Base-by-base conservation (phyloP, 140 eudicot genomes). In the Anethum foeniculum region DNA sequence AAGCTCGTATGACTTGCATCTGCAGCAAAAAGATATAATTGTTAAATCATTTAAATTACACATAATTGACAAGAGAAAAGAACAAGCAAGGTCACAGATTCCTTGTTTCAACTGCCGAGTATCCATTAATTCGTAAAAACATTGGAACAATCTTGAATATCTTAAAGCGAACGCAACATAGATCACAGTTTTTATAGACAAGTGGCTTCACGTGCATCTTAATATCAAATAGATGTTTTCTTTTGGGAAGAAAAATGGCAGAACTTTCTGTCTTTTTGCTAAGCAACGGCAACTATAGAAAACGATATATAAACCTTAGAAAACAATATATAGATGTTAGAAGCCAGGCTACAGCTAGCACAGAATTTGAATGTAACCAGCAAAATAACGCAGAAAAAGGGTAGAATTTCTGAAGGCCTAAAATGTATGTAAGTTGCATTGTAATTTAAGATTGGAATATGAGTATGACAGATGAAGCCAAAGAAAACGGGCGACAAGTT, bases 401-500 rank as follows among this genome's bases (percentile, higher is more conserved):
- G 8, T 36, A 2, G 46, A 71, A 38, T n/a, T 71, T 71, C 14
- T 43, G 4, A 38, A 3, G 32, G 54, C 25, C 56, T 43, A 41
- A 73, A 73, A n/a, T 9, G 23, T 4, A 73, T 43, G 77, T n/a
- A 6, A 39, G 15, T 1, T 18, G 32, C 51, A 21, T 71, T 36
- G 3, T 34, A 34, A n/a, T 34, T 36, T 6, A 27, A 39, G 77
- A 43, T 12, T n/a, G 19, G 7, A 41, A 43, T 39, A 30, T 16
- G 9, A 44, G 4, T 28, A 52, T 15, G 62, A 58, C 46, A 80
- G 68, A 46, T 36, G 79, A 41, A 77, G 28, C 79, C 69, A 64
- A 76, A 54, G 36, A 68, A 83, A 79, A 15, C 25, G n/a, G 73
- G 73, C 41, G 21, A 73, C 80, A 75, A 56, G 62, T 64, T 67